These are phyloP conservation scores for Kwoniella newhampshirensis DNA, from an alignment of 768 basidiomycete species.

Conservation along the genomic window DNA sequence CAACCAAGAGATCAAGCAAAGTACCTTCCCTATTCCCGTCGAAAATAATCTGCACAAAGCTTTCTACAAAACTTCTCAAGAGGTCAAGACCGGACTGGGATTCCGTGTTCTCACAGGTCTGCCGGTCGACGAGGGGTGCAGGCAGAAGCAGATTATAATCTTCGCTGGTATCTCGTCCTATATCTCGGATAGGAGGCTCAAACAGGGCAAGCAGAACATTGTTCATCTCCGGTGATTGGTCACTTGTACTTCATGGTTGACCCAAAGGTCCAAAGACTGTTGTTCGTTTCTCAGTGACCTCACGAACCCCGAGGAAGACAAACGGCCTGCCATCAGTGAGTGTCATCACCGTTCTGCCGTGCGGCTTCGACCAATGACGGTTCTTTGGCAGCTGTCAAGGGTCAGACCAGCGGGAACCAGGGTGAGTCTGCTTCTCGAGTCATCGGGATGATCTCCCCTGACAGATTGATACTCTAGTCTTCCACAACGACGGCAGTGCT, in stretches of 20 bases:
- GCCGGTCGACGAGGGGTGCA: conserved; percentile 26
- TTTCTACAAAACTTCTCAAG: conserved; percentile 11
- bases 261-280: not conserved
- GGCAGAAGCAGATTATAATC: conserved; percentile 24
- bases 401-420: conserved; percentile 33
- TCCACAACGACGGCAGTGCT: conserved; percentile 28
- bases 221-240: conserved; percentile 24
- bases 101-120: conserved; percentile 32
- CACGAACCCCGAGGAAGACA: conserved; percentile 28
- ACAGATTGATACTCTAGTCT: no score
- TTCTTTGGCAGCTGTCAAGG: conserved; percentile 20
- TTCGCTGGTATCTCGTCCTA: conserved; percentile 34
- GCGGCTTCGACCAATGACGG: not conserved
- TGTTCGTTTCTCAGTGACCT: conserved; percentile 33
- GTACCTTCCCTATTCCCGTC: conserved; percentile 26
- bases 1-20: conserved; percentile 18
- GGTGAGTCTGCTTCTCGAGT: conserved; percentile 10
- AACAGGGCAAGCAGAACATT: conserved; percentile 17
- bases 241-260: not conserved
- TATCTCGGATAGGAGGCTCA: conserved; percentile 13
- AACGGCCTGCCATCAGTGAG: conserved; percentile 31
- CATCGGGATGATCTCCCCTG: not conserved
- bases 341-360: not conserved
- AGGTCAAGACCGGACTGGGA: conserved; percentile 32
- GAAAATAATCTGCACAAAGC: conserved; percentile 11